Conservation (phyloP, 2,329 filamentous ascomycete genomes). For the Peltaster fructicola region DNA sequence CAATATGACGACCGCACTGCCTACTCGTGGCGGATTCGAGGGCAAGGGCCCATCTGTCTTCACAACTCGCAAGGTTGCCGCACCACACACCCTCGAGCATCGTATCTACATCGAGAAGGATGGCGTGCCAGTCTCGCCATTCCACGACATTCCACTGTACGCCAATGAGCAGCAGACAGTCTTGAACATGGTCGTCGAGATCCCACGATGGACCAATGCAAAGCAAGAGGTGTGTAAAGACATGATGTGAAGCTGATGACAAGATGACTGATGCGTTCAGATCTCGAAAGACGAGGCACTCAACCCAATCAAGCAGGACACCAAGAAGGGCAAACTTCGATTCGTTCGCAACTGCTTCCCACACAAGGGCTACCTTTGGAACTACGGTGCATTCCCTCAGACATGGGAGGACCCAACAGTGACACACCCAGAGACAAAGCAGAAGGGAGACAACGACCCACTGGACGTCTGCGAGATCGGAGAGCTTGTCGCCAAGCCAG, state of each 20-base stretch:
- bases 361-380: constrained; percentile 99
- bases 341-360: constrained; percentile 99
- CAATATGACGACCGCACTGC: constrained; percentile 9
- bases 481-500: constrained; percentile 87
- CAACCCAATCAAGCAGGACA: constrained; percentile 98
- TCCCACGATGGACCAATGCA: constrained; percentile 97
- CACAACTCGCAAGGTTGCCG: constrained; percentile 69
- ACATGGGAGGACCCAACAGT: constrained; percentile 98
- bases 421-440: constrained; percentile 96
- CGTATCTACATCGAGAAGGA: constrained; percentile 96
- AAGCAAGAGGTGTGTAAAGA: constrained; percentile 83
- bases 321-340: constrained; percentile 99
- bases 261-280: no score
- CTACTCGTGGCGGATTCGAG: constrained; percentile 16
- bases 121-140: constrained; percentile 81
- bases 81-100: constrained; percentile 88
- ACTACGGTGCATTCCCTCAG: constrained; percentile 98
- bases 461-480: constrained; percentile 99
- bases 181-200: constrained; percentile 99
- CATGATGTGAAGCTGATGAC: no score
- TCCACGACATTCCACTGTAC: constrained; percentile 97
- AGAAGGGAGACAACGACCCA: constrained; percentile 98
- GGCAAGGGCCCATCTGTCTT: constrained; percentile 41
- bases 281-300: constrained; percentile 98
- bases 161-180: constrained; percentile 91